Evolutionary conservation across 2,329 filamentous ascomycete genomes (phyloP), one percentile per base, ranked within the genome.

Genomic region (Diaporthe amygdali): DNA sequence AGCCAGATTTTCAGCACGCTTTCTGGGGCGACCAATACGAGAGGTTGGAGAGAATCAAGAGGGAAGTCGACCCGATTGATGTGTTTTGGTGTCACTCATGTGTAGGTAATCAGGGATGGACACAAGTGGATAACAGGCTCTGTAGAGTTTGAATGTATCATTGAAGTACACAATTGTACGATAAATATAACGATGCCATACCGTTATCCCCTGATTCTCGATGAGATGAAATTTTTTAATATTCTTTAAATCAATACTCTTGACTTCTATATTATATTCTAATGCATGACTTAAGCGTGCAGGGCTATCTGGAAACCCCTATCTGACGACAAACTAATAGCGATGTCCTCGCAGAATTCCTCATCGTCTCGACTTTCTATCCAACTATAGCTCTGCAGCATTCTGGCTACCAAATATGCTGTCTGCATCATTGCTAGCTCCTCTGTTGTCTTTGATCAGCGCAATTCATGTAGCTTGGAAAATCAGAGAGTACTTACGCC

Each of bases 41-140:
- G 9, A 77, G 78, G 3, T 74, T 84, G 64, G 76, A 80, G 27
- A 52, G 71, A 30, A 80, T 84, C 66, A 84, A 84, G 74, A 72
- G 75, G 25, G 69, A 73, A 0, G 74, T 82, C 17, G 82, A 84
- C 70, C 82, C 82, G 0, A 75, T 75, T 2, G 81, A 82, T 74
- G 77, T 84, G 12, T 79, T 84, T 67, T 82, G 81, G 74, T 83
- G 81, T 75, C 77, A 78, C 49, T 77, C 80, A 20, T 83, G 81
- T 69, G 81, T 83, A 8, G 81, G 81, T 6, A 79, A 75, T 66
- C 78, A 79, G 67, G 46, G 75, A 15, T 80, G 79, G 76, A n/a
- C 68, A 27, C 72, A 76, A 69, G 70, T 74, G 2, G 74, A 46
- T 5, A 61, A 63, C 25, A 44, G 51, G 54, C 69, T 76, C 25